These are phyloP conservation scores for Triangularia setosa DNA, from an alignment of 2,329 filamentous ascomycete genomes.

Conservation along the genomic window DNA sequence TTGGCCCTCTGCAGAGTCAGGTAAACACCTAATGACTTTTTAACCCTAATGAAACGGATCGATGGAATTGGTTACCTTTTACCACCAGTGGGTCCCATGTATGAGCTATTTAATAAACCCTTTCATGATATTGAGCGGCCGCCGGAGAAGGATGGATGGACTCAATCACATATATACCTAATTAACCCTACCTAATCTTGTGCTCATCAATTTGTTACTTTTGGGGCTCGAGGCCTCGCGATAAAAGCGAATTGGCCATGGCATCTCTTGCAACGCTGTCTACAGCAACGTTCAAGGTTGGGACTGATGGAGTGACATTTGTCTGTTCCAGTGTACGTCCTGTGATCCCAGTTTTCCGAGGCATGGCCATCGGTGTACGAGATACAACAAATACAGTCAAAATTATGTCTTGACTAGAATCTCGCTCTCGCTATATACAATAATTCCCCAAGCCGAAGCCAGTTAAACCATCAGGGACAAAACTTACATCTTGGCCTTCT, in stretches of 20 bases:
- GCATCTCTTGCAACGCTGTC: neutral
- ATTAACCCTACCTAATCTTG: neutral
- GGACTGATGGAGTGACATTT: neutral
- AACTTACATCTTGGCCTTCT: constrained; percentile 27
- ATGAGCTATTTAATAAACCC: neutral
- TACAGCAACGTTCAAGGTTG: neutral
- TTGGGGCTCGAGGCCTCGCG: too few relatives aligned
- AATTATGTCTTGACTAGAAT: neutral
- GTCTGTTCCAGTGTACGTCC: neutral
- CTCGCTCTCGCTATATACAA: neutral
- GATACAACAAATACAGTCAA: neutral
- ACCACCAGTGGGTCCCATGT: neutral
- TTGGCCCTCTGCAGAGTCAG: constrained; percentile 44
- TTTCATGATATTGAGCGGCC: neutral
- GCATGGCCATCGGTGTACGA: neutral
- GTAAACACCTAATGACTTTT: constrained; percentile 5
- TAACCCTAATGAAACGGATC: neutral
- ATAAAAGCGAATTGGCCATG: too few relatives aligned
- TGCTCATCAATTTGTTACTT: too few relatives aligned
- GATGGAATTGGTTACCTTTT: neutral
- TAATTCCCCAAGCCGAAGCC: neutral
- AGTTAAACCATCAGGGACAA: neutral
- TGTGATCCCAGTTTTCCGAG: neutral
- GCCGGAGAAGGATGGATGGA: neutral
- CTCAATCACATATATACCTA: neutral